Percentiles rank a stretch among this genome's conserved stretches.
Conservation (phyloP, 116 monocot genomes). For the Iris pallida region DNA sequence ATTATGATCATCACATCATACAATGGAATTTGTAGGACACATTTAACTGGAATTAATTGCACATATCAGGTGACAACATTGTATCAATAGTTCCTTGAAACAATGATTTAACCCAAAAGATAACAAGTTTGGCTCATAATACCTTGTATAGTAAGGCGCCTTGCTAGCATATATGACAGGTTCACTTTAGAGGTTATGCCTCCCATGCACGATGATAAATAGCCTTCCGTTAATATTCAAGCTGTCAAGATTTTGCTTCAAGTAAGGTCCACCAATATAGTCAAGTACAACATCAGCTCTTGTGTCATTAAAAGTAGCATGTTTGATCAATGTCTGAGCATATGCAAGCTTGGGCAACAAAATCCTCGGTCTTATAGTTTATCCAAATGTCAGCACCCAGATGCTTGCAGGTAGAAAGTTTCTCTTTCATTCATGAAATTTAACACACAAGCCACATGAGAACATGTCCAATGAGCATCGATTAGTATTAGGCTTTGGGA, state of each 20-base stretch:
- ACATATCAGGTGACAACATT: too few species aligned
- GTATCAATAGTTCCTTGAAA: too few species aligned
- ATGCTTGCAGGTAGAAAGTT: slow-evolving; percentile 62
- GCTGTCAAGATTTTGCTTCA: slow-evolving; percentile 71
- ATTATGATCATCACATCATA: too few species aligned
- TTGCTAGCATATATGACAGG: too few species aligned
- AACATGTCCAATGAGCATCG: too few species aligned
- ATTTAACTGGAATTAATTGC: too few species aligned
- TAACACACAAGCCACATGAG: not conserved
- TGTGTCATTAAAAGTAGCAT: slow-evolving; percentile 13
- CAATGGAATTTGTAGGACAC: too few species aligned
- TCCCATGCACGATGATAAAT: slow-evolving; percentile 78
- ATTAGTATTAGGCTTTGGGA: not conserved
- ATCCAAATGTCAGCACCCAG: slow-evolving; percentile 95
- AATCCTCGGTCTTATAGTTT: slow-evolving; percentile 96
- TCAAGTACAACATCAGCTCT: slow-evolving; percentile 93
- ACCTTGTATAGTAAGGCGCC: too few species aligned
- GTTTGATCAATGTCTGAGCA: not conserved
- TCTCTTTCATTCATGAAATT: slow-evolving; percentile 63
- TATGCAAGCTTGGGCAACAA: not conserved
- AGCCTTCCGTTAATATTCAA: slow-evolving; percentile 69
- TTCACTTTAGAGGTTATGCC: slow-evolving; percentile 51
- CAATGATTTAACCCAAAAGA: too few species aligned
- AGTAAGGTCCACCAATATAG: slow-evolving; percentile 63
- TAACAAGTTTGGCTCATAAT: too few species aligned